These are phyloP conservation scores for Fusarium papillatum DNA, from an alignment of 2,329 filamentous ascomycete genomes.

Conservation along the genomic window DNA sequence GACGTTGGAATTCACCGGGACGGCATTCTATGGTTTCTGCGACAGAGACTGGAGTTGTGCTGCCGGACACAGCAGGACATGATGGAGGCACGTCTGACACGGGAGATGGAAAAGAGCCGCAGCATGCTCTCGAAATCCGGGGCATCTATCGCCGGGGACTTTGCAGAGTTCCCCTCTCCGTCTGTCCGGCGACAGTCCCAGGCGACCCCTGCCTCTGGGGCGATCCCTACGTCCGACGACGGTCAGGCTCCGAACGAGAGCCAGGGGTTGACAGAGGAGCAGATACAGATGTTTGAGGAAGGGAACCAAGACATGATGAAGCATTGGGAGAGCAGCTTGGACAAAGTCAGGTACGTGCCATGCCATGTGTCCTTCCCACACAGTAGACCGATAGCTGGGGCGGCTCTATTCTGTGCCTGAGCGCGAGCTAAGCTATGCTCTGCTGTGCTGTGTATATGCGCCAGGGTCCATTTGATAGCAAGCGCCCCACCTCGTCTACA, in stretches of 20 bases:
- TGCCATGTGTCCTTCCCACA: conserved; percentile 3
- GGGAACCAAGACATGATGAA: conserved; percentile 94
- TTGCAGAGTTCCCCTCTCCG: conserved; percentile 47
- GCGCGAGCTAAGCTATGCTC: not conserved
- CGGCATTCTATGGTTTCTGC: conserved; percentile 86
- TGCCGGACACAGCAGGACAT: conserved; percentile 86
- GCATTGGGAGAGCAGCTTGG: conserved; percentile 93
- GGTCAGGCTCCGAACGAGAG: conserved; percentile 50
- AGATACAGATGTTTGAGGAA: conserved; percentile 92
- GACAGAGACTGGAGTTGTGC: conserved; percentile 81
- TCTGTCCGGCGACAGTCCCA: conserved; percentile 38
- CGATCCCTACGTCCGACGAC: conserved; percentile 39
- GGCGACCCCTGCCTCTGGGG: conserved; percentile 15
- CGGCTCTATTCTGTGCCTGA: conserved; percentile 13
- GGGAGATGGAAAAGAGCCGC: conserved; percentile 91
- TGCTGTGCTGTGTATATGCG: conserved; percentile 5
- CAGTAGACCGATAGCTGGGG: conserved; percentile 14
- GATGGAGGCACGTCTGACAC: conserved; percentile 90
- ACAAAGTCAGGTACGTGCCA: conserved; percentile 86
- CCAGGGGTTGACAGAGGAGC: conserved; percentile 81
- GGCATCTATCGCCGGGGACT: conserved; percentile 47
- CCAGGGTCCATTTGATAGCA: not conserved
- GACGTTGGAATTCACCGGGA: conserved; percentile 81
- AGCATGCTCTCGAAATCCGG: conserved; percentile 82
- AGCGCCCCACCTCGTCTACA: conserved; percentile 13